Percentiles rank a stretch among this genome's conserved stretches.
Conservation (phyloP, 768 basidiomycete genomes). For the Naganishia kalamii region DNA sequence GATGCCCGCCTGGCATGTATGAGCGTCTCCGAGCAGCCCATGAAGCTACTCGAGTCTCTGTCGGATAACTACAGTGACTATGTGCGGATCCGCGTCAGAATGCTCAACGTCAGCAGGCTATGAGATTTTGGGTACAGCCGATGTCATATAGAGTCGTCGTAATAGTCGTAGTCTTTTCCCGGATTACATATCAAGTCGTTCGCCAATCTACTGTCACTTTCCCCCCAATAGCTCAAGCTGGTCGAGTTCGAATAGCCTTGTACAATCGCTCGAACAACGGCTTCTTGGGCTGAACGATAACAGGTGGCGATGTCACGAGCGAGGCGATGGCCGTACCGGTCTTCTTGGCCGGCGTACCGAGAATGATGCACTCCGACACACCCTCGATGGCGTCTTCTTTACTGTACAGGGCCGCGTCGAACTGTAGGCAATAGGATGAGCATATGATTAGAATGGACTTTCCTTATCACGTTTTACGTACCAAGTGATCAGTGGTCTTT, state of each 20-base stretch:
- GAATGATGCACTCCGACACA: slow-evolving; percentile 98
- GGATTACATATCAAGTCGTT: too few species aligned
- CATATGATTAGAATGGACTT: background rate
- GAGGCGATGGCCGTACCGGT: slow-evolving; percentile 84
- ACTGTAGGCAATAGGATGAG: slow-evolving; percentile 43
- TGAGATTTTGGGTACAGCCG: too few species aligned
- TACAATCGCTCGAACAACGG: slow-evolving; percentile 47
- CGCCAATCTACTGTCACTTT: too few species aligned
- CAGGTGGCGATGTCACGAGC: slow-evolving; percentile 46
- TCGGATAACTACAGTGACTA: too few species aligned
- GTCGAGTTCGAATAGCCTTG: slow-evolving; percentile 3
- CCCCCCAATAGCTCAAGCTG: background rate
- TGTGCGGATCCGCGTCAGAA: too few species aligned
- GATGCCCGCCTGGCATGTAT: too few species aligned
- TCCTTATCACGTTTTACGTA: slow-evolving; percentile 22
- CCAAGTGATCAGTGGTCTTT: slow-evolving; percentile 95
- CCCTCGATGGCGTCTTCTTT: slow-evolving; percentile 93
- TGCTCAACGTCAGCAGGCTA: too few species aligned
- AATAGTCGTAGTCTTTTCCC: too few species aligned
- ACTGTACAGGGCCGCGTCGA: slow-evolving; percentile 92
- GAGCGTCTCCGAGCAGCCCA: too few species aligned
- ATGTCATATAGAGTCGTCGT: too few species aligned
- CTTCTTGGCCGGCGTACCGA: slow-evolving; percentile 91
- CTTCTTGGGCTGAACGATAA: slow-evolving; percentile 37
- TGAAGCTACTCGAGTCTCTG: too few species aligned